Percentiles rank a stretch among this genome's conserved stretches.
Conservation (phyloP, 2,329 filamentous ascomycete genomes). For the Dothideomycetes sp. region DNA sequence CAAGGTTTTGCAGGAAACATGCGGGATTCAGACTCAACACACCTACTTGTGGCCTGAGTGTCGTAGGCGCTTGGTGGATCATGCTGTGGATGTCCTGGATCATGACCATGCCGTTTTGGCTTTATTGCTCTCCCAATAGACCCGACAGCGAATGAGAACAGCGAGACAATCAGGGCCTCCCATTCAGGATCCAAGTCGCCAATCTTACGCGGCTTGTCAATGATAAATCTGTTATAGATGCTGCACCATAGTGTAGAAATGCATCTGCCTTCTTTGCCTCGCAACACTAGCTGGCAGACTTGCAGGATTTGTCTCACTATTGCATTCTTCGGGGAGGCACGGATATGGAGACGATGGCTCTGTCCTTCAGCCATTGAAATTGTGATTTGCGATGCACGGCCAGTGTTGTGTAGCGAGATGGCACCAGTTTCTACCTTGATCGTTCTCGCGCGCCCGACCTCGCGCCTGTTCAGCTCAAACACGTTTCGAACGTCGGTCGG, state of each 20-base stretch:
- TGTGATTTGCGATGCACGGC: slow-evolving; percentile 14
- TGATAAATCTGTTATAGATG: slow-evolving; percentile 5
- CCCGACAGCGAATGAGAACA: slow-evolving; percentile 9
- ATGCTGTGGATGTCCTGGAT: neutral
- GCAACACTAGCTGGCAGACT: slow-evolving; percentile 18
- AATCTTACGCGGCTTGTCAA: neutral
- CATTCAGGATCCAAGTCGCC: slow-evolving; percentile 4
- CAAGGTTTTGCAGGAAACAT: neutral
- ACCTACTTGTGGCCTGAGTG: slow-evolving; percentile 1
- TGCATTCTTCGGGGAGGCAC: slow-evolving; percentile 15
- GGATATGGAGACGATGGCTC: slow-evolving; percentile 18
- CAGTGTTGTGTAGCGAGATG: slow-evolving; percentile 12
- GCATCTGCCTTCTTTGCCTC: slow-evolving; percentile 12
- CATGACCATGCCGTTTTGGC: neutral
- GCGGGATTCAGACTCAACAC: slow-evolving; percentile 3
- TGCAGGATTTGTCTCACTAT: slow-evolving; percentile 15
- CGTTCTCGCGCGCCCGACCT: slow-evolving; percentile 18
- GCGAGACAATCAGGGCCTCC: slow-evolving; percentile 8
- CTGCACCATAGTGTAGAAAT: slow-evolving; percentile 19
- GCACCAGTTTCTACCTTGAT: slow-evolving; percentile 10
- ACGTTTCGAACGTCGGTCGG: slow-evolving; percentile 2
- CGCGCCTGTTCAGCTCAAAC: slow-evolving; percentile 1
- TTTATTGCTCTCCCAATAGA: slow-evolving; percentile 8
- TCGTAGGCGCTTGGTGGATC: neutral
- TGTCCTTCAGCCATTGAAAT: slow-evolving; percentile 14